phyloP scores from a whole-genome alignment of 75 land plant species.

The Isoetes taiwanensis region DNA sequence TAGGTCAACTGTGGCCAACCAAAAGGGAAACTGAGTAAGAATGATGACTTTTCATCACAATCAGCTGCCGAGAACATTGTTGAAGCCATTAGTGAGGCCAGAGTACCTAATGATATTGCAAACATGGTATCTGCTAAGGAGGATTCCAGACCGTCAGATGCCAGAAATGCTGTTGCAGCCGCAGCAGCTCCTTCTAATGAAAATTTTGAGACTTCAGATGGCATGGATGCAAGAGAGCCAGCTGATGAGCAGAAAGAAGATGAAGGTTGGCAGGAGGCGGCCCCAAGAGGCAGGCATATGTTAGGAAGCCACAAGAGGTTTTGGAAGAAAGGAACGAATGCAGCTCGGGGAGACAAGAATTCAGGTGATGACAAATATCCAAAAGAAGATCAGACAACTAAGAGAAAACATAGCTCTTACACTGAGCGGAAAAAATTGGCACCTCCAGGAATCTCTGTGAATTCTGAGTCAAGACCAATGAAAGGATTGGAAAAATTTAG shows the following conservation, averaged over 20 bases:
- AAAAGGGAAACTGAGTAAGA: background rate
- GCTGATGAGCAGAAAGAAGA: too few species aligned
- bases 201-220: too few species aligned
- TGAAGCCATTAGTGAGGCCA: too few species aligned
- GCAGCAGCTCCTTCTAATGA: constrained; percentile 8
- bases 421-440: constrained; percentile 23
- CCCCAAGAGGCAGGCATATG: constrained; percentile 45
- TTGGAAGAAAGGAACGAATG: constrained; percentile 17
- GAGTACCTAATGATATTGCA: too few species aligned
- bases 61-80: constrained; percentile 30
- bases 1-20: constrained; percentile 15
- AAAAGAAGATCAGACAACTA: constrained; percentile 10
- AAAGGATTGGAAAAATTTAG: too few species aligned
- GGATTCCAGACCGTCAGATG: background rate
- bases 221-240: too few species aligned
- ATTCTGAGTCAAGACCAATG: too few species aligned
- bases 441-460: constrained; percentile 25
- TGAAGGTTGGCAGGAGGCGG: constrained; percentile 65
- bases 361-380: constrained; percentile 8
- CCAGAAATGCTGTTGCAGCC: background rate
- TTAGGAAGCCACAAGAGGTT: constrained; percentile 25
- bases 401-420: constrained; percentile 28
- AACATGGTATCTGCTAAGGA: background rate
- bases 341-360: constrained; percentile 21
- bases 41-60: constrained; percentile 7